Conservation (phyloP, 306 rosid genomes). For the Oxytropis ochrocephala region DNA sequence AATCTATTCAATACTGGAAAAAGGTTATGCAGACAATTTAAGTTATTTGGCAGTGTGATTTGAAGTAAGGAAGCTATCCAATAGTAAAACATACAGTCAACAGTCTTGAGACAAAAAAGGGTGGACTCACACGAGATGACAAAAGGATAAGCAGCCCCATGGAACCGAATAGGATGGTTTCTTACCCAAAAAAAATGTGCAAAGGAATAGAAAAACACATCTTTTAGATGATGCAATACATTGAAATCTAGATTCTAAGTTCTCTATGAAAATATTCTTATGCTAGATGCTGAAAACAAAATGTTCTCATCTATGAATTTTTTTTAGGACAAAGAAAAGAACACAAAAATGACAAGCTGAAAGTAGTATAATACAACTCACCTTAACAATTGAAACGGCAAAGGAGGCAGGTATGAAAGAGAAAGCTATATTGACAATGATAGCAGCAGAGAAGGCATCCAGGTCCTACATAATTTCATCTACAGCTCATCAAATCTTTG, state of each 20-base stretch:
- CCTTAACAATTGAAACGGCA: constrained; percentile 95
- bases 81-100: neutral
- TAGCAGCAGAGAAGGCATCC: constrained; percentile 94
- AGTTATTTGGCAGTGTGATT: too few species aligned
- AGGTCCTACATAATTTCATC: constrained; percentile 62
- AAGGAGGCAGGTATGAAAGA: constrained; percentile 94
- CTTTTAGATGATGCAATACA: neutral
- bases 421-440: constrained; percentile 83
- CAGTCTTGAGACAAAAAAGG: neutral
- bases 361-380: constrained; percentile 28
- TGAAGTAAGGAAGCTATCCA: too few species aligned
- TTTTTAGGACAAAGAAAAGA: neutral
- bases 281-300: neutral
- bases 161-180: neutral
- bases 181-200: neutral
- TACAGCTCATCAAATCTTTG: constrained; percentile 24
- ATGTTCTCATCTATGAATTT: neutral
- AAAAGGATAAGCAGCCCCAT: neutral
- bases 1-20: too few species aligned
- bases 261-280: neutral
- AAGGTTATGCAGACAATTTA: too few species aligned
- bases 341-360: neutral
- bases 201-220: neutral
- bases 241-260: neutral
- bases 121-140: neutral